Evolutionary conservation across 371 early-diverging fungal species (phyloP), one percentile per base, ranked within the genome.

Genomic region (Coemansia sp.): DNA sequence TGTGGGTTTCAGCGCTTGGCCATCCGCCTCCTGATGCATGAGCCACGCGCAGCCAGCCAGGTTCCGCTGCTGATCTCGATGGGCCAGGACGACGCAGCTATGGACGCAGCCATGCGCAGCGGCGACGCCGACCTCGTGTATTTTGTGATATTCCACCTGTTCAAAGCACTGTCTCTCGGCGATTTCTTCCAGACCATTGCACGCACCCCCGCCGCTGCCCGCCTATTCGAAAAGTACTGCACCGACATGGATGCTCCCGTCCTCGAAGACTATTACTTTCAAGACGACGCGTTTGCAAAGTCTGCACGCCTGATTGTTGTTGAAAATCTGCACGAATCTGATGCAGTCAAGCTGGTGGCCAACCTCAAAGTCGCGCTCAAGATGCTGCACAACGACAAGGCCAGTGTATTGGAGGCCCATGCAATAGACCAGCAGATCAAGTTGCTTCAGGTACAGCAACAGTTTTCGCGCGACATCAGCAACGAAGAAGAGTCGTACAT

Each of bases 121-220:
- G 95, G 95, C 0, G 95, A 98, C 60, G 90, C 95, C 0, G 96
- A 98, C 81, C 83, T 98, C 26, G 94, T 95, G 0, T 95, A 97
- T 69, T 84, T 93, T 61, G 95, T 94, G 0, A 81, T 97, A 0
- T 86, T 97, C 60, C 89, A 93, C 62, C 78, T 95, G 63, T 93
- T 94, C 73, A 86, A 92, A 55, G 92, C 94, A 62, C 80, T 92
- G 26, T 83, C 88, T 4, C 68, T 89, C 24, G 92, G 90, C 1
- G 96, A 97, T 24, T 96, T 97, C 71, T 97, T 97, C 83, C 86
- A 91, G 14, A 72, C 90, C 42, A 84, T 96, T 60, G 87, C 89
- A 57, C 87, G 88, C 59, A 89, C 92, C 53, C 92, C 91, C 0
- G 76, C 92, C 22, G 98, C 97, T 4, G 85, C 90, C 64, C 85